Percentiles rank a stretch among this genome's conserved stretches.
These are phyloP conservation scores for Haplosporangium sp. DNA, from an alignment of 371 early-diverging fungal genomes.

Conservation along the genomic window DNA sequence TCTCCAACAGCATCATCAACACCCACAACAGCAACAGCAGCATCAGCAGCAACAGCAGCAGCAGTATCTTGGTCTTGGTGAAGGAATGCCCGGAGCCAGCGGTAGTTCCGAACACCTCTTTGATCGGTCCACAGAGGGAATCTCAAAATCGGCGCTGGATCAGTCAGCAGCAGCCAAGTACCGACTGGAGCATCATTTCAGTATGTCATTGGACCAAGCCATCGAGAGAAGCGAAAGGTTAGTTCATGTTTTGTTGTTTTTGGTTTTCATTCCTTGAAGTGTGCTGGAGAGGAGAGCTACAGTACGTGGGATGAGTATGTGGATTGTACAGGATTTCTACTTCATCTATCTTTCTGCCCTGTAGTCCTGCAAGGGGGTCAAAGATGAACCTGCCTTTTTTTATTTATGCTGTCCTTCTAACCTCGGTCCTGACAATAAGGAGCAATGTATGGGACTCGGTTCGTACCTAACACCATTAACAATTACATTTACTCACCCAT, in stretches of 20 bases:
- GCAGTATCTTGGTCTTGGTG: constrained; percentile 4
- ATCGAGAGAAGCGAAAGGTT: constrained; percentile 89
- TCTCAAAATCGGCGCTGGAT: constrained; percentile 83
- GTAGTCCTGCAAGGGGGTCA: background rate
- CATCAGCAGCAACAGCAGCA: constrained; percentile 22
- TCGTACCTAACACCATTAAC: no score
- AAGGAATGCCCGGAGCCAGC: constrained; percentile 16
- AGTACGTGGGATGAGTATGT: background rate
- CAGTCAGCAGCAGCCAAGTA: constrained; percentile 90
- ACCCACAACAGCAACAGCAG: constrained; percentile 14
- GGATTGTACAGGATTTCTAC: background rate
- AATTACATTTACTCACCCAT: no score
- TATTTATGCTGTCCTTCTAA: background rate
- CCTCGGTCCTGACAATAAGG: background rate
- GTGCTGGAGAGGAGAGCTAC: constrained; percentile 4
- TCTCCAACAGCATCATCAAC: constrained; percentile 12
- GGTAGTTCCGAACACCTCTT: constrained; percentile 41
- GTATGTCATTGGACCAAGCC: constrained; percentile 86
- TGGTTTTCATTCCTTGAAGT: constrained; percentile 1
- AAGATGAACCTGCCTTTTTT: background rate
- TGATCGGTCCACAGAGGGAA: constrained; percentile 72
- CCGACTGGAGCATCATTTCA: constrained; percentile 91
- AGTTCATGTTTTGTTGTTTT: background rate
- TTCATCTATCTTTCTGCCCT: background rate
- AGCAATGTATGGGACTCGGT: no score